Evolutionary conservation across 148 eudicot genomes (phyloP), one percentile per base, ranked within the genome.

Genomic region (Rhododendron mucronatum): DNA sequence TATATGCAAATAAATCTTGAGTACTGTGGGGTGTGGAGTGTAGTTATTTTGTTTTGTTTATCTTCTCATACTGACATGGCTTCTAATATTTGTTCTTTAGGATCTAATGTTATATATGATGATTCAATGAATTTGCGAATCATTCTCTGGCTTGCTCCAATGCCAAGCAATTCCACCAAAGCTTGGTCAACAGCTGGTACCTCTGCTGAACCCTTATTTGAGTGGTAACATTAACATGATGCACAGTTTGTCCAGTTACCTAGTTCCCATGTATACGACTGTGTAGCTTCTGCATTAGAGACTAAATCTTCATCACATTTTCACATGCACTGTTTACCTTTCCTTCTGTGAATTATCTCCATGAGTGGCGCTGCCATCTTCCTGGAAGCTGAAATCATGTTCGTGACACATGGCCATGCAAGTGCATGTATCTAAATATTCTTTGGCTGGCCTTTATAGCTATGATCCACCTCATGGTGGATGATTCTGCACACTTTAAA

Each of bases 91-190:
- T 51, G 78, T 80, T 88, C 51, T 35, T 88, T 93, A 97, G 99
- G 99, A 78, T 90, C 99, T 78, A 89, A 93, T 84, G 91, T 97
- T 45, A 76, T 82, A 81, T 95, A 90, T 86, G 94, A 95, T 83
- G 89, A 92, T 73, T 87, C 89, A 61, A 97, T 97, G 98, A 94
- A 95, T 88, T 91, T 97, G 86, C 91, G 98, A 20, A 97, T 95
- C 91, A 97, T 97, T 89, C 92, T 97, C 84, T 97, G 99, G 99
- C 88, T 97, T 84, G 99, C 99, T 88, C 98, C 99, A 41, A 88
- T 95, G 88, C 98, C 98, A 23, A 91, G 95, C 88, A 87, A 69
- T 84, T 91, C 94, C 73, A 85, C 90, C 77, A 85, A 86, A 87
- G 89, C 86, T 74, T 94, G 99, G 99, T 88, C 82, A 61, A 91